phyloP scores from a whole-genome alignment of 371 early-diverging fungal genomes.

The Chytridiales sp. region DNA sequence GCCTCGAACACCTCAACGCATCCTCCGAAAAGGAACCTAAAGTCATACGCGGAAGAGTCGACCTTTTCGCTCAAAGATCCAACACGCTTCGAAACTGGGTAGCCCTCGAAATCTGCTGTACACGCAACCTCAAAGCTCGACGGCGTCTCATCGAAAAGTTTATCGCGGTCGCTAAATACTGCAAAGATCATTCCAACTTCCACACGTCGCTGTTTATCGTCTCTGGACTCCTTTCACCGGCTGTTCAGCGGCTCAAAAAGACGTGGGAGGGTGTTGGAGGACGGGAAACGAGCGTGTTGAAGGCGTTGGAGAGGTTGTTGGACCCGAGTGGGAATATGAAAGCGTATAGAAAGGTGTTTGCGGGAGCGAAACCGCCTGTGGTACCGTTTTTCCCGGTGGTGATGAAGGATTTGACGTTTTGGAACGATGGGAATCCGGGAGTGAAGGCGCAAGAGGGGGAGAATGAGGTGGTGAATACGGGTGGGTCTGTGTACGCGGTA shows the following conservation, averaged over 20 bases:
- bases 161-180: conserved; percentile 52
- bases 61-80: conserved; percentile 48
- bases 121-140: conserved; percentile 38
- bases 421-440: conserved; percentile 55
- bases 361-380: conserved; percentile 3
- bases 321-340: conserved; percentile 54
- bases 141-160: conserved; percentile 52
- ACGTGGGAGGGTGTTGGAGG: conserved; percentile 50
- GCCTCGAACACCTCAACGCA: neutral
- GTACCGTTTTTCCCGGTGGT: conserved; percentile 58
- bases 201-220: conserved; percentile 54
- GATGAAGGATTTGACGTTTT: conserved; percentile 57
- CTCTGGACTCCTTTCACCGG: conserved; percentile 48
- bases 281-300: conserved; percentile 33
- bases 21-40: conserved; percentile 4
- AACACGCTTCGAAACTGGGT: conserved; percentile 57
- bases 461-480: too few relatives aligned
- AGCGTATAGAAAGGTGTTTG: conserved; percentile 42
- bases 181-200: conserved; percentile 46
- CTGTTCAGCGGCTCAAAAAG: conserved; percentile 48
- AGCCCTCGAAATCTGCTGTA: conserved; percentile 50
- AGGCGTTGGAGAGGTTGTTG: conserved; percentile 44
- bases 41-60: conserved; percentile 41
- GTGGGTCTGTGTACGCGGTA: too few relatives aligned
- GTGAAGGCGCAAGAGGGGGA: too few relatives aligned